A percentile compares a stretch with the other conserved stretches of the same genome.
Conservation (phyloP, 495 filamentous ascomycete species). For the Xylaria sp. region DNA sequence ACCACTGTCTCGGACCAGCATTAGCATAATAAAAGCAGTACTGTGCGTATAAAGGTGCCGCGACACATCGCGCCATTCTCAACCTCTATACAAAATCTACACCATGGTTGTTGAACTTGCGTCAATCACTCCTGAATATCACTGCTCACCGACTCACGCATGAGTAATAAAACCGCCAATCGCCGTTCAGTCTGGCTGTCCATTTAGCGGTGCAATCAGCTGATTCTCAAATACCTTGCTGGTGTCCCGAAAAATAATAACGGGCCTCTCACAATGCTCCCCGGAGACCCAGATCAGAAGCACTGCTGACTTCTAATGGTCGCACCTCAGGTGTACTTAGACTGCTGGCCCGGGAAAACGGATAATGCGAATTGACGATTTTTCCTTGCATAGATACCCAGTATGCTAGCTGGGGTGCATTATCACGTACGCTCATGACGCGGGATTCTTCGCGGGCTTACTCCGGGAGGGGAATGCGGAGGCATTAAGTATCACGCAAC, state of each 20-base stretch:
- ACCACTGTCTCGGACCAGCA: neutral
- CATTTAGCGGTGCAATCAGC: neutral
- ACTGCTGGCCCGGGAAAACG: neutral
- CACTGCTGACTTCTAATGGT: neutral
- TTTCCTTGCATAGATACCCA: neutral
- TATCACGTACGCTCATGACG: neutral
- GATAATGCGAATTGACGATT: neutral
- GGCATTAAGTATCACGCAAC: neutral
- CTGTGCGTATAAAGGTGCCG: neutral
- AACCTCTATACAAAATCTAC: neutral
- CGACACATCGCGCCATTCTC: neutral
- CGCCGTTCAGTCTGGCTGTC: neutral
- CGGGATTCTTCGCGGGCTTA: neutral
- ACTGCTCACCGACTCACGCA: neutral
- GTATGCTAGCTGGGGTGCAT: neutral
- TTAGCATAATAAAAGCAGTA: neutral
- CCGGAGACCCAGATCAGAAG: neutral
- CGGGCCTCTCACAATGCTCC: neutral
- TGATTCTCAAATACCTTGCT: neutral
- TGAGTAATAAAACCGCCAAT: neutral
- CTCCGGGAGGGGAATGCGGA: neutral
- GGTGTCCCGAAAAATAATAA: neutral
- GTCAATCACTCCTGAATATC: slow-evolving; percentile 12
- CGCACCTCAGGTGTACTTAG: neutral
- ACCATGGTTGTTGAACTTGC: neutral